Evolutionary conservation across 495 filamentous ascomycete genomes (phyloP).

Genomic region (Tuber borchii): DNA sequence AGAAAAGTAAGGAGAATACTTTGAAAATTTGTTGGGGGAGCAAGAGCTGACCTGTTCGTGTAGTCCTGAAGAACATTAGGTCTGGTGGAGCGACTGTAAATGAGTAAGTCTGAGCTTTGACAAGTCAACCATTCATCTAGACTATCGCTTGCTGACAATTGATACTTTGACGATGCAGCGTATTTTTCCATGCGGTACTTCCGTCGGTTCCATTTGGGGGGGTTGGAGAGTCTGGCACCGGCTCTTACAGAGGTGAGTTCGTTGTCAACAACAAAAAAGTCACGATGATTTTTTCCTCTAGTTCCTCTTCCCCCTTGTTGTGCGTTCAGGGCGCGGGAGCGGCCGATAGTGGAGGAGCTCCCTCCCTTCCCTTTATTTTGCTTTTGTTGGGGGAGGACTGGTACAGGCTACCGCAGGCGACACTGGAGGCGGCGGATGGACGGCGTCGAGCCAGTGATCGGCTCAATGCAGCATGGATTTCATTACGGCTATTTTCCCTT

Average conservation of each 20-base stretch:
- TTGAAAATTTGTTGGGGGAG: not conserved
- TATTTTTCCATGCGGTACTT: constrained; percentile 69
- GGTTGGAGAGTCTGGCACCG: constrained; percentile 77
- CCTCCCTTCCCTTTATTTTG: constrained; percentile 12
- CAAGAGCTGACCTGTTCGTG: not conserved
- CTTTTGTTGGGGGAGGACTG: constrained; percentile 24
- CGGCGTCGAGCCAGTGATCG: not conserved
- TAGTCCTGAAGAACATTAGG: constrained; percentile 20
- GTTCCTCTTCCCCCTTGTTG: constrained; percentile 5
- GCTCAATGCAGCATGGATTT: not conserved
- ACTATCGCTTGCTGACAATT: constrained; percentile 8
- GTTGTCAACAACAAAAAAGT: constrained; percentile 17
- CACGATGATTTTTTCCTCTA: constrained; percentile 25
- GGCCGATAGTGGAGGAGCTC: constrained; percentile 12
- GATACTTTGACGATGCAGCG: constrained; percentile 28
- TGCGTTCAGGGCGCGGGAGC: not conserved
- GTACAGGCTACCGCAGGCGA: constrained; percentile 12
- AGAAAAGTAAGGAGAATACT: constrained; percentile 43
- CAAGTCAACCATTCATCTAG: constrained; percentile 12
- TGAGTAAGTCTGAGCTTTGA: constrained; percentile 46
- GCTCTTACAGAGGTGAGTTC: constrained; percentile 67
- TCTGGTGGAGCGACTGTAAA: constrained; percentile 78
- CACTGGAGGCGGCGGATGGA: constrained; percentile 24
- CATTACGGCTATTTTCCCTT: constrained; percentile 2
- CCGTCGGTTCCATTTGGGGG: constrained; percentile 80